phyloP scores from a whole-genome alignment of 139 green algal genomes.

The Tetradesmus obliquus region DNA sequence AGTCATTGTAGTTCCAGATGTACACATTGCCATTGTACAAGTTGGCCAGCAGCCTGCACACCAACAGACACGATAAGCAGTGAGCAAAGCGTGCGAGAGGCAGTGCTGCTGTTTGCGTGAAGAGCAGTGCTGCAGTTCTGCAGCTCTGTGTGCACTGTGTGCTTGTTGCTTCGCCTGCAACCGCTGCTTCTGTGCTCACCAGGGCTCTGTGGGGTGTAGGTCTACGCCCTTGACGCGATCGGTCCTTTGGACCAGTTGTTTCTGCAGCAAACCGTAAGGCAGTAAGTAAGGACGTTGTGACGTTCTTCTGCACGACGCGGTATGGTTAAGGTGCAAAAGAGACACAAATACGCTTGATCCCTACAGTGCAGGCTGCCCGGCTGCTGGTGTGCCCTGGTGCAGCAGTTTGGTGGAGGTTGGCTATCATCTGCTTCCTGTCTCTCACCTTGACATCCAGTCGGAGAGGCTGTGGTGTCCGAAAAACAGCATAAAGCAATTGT shows the following conservation, averaged over 20 bases:
- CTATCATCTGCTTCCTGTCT: not conserved
- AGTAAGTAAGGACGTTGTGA: constrained; percentile 5
- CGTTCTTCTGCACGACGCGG: not conserved
- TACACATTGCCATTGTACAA: constrained; percentile 98
- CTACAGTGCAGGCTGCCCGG: not conserved
- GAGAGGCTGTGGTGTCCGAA: constrained; percentile 72
- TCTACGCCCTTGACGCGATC: constrained; percentile 99
- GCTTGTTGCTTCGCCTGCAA: not conserved
- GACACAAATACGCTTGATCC: not conserved
- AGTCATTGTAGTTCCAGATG: constrained; percentile 96
- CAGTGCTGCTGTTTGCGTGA: not conserved
- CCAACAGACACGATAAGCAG: not conserved
- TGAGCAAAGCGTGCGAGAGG: not conserved
- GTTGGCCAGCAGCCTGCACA: constrained; percentile 91
- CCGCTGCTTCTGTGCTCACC: constrained; percentile 64
- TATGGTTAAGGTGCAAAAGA: not conserved
- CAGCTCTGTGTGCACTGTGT: not conserved
- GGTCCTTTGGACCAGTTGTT: constrained; percentile 89
- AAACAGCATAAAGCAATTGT: not conserved
- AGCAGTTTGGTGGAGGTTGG: not conserved
- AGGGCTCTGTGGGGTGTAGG: constrained; percentile 98
- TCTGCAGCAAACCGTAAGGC: constrained; percentile 20
- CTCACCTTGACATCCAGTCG: constrained; percentile 93
- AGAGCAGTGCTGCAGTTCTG: not conserved
- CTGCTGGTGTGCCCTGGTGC: not conserved